Percentiles rank a stretch among this genome's conserved stretches.
Evolutionary conservation across 257 asterid genomes (phyloP).

Genomic region (Verbascum thapsus): DNA sequence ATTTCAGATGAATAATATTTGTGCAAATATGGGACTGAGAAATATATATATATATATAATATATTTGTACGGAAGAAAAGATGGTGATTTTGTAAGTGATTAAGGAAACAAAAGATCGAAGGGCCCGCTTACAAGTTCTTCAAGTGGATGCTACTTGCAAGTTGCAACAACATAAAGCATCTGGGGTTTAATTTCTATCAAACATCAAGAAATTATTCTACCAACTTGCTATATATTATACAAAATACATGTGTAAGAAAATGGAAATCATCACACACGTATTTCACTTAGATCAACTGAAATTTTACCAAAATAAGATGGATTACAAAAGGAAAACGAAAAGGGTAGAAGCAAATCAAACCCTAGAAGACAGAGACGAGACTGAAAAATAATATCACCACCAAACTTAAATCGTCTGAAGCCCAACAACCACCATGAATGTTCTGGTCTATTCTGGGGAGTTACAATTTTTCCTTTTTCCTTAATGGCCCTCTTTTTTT

Average conservation of each 20-base stretch:
- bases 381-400: constrained; percentile 15
- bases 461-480: constrained; percentile 24
- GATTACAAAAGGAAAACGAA: constrained; percentile 9
- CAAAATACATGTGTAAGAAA: too few species aligned
- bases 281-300: too few species aligned
- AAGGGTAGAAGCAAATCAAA: too few species aligned
- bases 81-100: constrained; percentile 43
- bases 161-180: constrained; percentile 76
- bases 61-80: constrained; percentile 38
- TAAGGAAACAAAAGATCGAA: constrained; percentile 63
- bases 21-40: too few species aligned
- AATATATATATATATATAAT: too few species aligned
- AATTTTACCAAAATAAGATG: too few species aligned
- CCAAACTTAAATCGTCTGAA: constrained; percentile 33
- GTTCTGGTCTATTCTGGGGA: constrained; percentile 42
- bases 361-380: constrained; percentile 15
- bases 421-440: constrained; percentile 48
- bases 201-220: neutral
- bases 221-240: constrained; percentile 29
- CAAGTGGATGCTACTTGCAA: constrained; percentile 38
- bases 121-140: too few species aligned
- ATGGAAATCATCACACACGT: too few species aligned
- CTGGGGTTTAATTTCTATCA: constrained; percentile 34
- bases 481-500: constrained; percentile 7
- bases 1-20: neutral